phyloP scores from a whole-genome alignment of 148 eudicot species.

The Silene conica region DNA sequence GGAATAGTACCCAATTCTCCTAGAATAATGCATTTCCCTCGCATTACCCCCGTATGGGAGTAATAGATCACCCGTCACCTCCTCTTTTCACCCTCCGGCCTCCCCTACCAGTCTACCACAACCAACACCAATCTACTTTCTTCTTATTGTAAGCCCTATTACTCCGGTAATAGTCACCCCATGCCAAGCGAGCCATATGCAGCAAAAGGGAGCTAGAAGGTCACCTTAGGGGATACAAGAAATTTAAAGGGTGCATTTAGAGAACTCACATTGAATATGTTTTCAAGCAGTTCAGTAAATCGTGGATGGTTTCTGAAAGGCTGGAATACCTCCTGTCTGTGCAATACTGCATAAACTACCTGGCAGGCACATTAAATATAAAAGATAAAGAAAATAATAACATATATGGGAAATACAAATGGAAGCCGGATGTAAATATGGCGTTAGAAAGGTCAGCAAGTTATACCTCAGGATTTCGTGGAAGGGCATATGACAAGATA shows the following conservation, averaged over 20 bases:
- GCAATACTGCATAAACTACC: conserved; percentile 98
- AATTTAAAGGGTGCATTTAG: neutral
- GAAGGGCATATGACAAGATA: conserved; percentile 81
- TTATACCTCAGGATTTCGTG: conserved; percentile 94
- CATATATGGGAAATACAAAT: neutral
- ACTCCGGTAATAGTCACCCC: neutral
- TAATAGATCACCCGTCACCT: neutral
- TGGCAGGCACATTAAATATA: conserved; percentile 16
- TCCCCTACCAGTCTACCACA: neutral
- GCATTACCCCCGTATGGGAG: neutral
- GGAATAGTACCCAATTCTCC: no score
- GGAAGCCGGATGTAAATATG: neutral
- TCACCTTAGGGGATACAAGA: neutral
- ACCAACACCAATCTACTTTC: neutral
- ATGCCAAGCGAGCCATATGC: neutral
- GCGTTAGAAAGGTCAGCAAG: neutral
- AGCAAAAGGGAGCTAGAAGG: neutral
- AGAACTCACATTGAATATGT: conserved; percentile 75
- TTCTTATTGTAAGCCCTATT: neutral
- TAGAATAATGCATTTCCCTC: neutral
- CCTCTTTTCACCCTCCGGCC: neutral
- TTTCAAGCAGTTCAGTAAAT: conserved; percentile 85
- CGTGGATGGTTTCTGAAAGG: conserved; percentile 90
- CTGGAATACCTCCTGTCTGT: conserved; percentile 87
- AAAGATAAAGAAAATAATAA: neutral